Evolutionary conservation across 352 stramenopile genomes (phyloP), one percentile per base, ranked within the genome.

Genomic region (Phytopythium sindhum): DNA sequence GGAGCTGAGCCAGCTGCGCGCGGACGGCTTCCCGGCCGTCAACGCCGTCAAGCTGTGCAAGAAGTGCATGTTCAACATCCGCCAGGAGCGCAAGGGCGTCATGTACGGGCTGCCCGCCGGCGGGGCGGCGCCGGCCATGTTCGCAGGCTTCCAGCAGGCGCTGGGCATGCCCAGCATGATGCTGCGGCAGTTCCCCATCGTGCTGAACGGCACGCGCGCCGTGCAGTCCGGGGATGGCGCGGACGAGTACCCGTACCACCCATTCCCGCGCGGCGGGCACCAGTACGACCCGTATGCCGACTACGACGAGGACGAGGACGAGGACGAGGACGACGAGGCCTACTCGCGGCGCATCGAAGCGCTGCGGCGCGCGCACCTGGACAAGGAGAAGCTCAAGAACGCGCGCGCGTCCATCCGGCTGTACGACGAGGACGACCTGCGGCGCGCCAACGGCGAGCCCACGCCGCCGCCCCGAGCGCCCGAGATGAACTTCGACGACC

Each of bases 21-120:
- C 68, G 4, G 78, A 83, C 23, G 75, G 76, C 54, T 83, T 88
- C 64, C 75, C 80, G 10, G 78, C 80, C 45, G 80, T 89, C 45
- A 85, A 88, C 60, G 68, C 73, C 53, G 77, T 90, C 29, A 90
- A 89, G 66, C 72, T 91, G 39, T 91, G 83, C 69, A 85, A 89
- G 61, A 91, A 91, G 56, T 91, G 83, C 69, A 80, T 91, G 61
- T 90, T 84, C 59, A 70, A 58, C 44, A 78, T 89, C 52, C 77
- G 79, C 5, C 77, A 86, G 31, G 80, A 91, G 48, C 82, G 82
- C 35, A 87, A 88, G 56, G 78, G 75, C 2, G 81, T 74, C 45
- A 74, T 81, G 67, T 61, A 69, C 19, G 75, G 78, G 2, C 39
- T 14, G 5, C 19, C 28, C 4, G 42, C 42, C 2, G 42, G 21